phyloP scores from a whole-genome alignment of 1,284 basidiomycete genomes.

The Marasmius oreades region DNA sequence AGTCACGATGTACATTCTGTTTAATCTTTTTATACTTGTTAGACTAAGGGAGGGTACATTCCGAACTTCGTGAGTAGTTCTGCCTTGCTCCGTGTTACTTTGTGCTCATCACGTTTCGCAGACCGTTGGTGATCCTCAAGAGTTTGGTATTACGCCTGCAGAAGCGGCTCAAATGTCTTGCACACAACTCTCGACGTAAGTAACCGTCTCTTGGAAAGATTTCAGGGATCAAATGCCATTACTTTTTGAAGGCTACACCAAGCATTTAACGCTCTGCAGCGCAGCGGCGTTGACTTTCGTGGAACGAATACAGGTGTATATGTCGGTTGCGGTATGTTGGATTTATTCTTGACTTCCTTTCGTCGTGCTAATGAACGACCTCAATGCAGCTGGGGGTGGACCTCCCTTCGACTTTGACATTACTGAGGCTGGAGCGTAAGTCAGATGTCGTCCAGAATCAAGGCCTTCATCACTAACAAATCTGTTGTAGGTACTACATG shows the following conservation, averaged over 20 bases:
- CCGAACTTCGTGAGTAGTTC: not conserved
- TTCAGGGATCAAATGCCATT: not conserved
- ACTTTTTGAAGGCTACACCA: not conserved
- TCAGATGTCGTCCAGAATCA: not conserved
- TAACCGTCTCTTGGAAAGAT: not conserved
- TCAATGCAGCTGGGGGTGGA: not conserved
- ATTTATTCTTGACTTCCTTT: not conserved
- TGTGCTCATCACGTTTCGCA: not conserved
- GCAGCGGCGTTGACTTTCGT: slow-evolving; percentile 1
- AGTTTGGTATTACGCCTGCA: slow-evolving; percentile 2
- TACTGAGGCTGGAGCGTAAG: slow-evolving; percentile 1
- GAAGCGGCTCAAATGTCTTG: not conserved
- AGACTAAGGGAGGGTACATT: not conserved
- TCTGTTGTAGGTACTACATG: slow-evolving; percentile 1
- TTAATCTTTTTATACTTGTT: not conserved
- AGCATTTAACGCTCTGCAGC: slow-evolving; percentile 1
- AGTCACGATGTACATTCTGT: not conserved
- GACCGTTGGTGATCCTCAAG: not conserved
- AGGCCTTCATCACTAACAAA: not conserved
- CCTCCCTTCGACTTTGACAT: slow-evolving; percentile 2
- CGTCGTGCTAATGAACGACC: not conserved
- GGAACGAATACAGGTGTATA: slow-evolving; percentile 5
- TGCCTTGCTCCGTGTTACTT: not conserved
- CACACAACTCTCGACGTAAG: not conserved
- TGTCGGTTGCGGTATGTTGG: not conserved